These are phyloP conservation scores for Hortiboletus campestris DNA, from an alignment of 768 basidiomycete genomes.

Conservation along the genomic window DNA sequence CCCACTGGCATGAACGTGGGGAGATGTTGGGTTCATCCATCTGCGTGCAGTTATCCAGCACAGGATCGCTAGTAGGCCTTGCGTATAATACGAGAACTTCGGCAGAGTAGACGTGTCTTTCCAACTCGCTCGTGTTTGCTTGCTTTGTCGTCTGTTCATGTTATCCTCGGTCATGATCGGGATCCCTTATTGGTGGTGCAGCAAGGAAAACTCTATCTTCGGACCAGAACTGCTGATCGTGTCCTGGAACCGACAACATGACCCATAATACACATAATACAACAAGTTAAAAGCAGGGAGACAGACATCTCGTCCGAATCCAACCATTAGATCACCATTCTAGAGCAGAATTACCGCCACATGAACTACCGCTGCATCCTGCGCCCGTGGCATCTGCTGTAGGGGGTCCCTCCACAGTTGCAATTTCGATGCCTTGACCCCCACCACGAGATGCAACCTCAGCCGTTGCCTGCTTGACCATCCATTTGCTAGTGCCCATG, in stretches of 20 bases:
- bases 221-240: too few species aligned
- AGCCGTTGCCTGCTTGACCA: constrained; percentile 52
- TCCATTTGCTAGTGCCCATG: constrained; percentile 66
- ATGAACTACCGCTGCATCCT: neutral
- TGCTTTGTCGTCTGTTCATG: too few species aligned
- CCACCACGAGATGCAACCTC: constrained; percentile 35
- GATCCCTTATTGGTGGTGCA: too few species aligned
- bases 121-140: too few species aligned
- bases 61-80: too few species aligned
- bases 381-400: neutral
- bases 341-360: neutral
- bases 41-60: too few species aligned
- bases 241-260: neutral
- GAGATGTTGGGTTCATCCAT: too few species aligned
- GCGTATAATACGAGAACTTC: too few species aligned
- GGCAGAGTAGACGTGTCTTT: too few species aligned
- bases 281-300: neutral
- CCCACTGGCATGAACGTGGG: too few species aligned
- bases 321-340: constrained; percentile 1
- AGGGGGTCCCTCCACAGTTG: constrained; percentile 11
- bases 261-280: neutral
- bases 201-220: too few species aligned
- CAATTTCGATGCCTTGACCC: constrained; percentile 37
- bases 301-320: neutral
- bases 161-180: too few species aligned